Evolutionary conservation across 1,284 basidiomycete species (phyloP), one percentile per base, ranked within the genome.

Genomic region (Xanthoconium separans): DNA sequence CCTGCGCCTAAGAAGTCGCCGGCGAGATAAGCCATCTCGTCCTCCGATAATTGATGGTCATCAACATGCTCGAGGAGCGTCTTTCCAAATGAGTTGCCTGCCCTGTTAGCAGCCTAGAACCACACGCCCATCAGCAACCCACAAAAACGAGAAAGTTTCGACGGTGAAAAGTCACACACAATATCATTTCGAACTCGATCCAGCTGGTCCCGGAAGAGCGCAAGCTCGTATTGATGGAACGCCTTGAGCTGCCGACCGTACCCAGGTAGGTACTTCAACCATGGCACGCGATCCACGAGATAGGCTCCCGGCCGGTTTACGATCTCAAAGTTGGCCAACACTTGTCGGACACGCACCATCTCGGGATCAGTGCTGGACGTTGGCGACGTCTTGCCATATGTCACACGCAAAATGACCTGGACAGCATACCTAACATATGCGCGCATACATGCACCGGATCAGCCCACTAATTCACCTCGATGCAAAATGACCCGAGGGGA

Each of bases 361-460:
- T 83, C 81, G 11, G 78, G 80, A 61, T 87, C 85, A 8, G 77
- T 70, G 55, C 78, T 80, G 0, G 71, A 72, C 15, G 79, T 78
- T 10, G 56, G 78, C 58, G 61, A 70, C 3, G 75, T 68, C 58
- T 81, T 84, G 4, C 84, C 85, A 61, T 88, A 88, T 3, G 84
- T 80, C 43, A 87, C 72, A 2, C 79, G 75, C 72, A 88, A 77
- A 5, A 87, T 82, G 1, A 87, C 77, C 1, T 79, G 77, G 0
- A 83, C 80, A 0, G 85, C 79, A 58, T 82, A 88, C 48, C 84
- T 86, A 58, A 37, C 27, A 11, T n/a, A n/a, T n/a, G n/a, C n/a
- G n/a, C n/a, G n/a, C n/a, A n/a, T n/a, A n/a, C n/a, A n/a, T n/a
- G n/a, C n/a, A n/a, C n/a, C 10, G 15, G 36, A 31, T 58, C 24